Conservation (phyloP, 192 early-diverging fungal genomes). For the Coemansia guatemalensis region DNA sequence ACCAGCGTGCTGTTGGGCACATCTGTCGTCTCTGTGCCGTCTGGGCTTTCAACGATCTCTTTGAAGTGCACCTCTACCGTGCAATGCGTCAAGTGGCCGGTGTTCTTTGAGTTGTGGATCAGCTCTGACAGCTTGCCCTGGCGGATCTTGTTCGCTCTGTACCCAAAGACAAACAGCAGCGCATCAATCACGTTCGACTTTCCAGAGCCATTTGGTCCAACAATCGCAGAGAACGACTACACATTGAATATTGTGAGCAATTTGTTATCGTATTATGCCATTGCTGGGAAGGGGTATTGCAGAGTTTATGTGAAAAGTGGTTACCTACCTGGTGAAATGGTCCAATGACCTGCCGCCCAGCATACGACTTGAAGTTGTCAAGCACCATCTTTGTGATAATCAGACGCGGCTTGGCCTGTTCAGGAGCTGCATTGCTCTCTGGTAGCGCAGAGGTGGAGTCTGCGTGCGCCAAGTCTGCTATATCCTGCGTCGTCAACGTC, state of each 20-base stretch:
- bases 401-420: conserved; percentile 51
- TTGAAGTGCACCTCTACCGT: conserved; percentile 92
- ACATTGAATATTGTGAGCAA: neutral
- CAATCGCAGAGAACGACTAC: conserved; percentile 70
- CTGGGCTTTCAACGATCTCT: conserved; percentile 81
- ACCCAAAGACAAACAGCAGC: conserved; percentile 97
- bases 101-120: conserved; percentile 87
- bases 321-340: conserved; percentile 91
- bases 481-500: conserved; percentile 14
- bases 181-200: conserved; percentile 99
- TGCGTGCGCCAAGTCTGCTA: conserved; percentile 6
- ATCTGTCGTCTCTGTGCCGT: conserved; percentile 59
- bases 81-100: conserved; percentile 70
- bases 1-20: conserved; percentile 72
- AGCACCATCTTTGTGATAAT: conserved; percentile 84
- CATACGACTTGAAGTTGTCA: conserved; percentile 96
- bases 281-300: neutral
- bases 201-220: conserved; percentile 97
- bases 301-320: neutral
- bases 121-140: conserved; percentile 94
- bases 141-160: conserved; percentile 94
- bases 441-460: neutral
- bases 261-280: neutral
- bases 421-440: neutral
- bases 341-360: conserved; percentile 86